phyloP scores from a whole-genome alignment of 2,329 filamentous ascomycete species.

The Saccharata proteae region DNA sequence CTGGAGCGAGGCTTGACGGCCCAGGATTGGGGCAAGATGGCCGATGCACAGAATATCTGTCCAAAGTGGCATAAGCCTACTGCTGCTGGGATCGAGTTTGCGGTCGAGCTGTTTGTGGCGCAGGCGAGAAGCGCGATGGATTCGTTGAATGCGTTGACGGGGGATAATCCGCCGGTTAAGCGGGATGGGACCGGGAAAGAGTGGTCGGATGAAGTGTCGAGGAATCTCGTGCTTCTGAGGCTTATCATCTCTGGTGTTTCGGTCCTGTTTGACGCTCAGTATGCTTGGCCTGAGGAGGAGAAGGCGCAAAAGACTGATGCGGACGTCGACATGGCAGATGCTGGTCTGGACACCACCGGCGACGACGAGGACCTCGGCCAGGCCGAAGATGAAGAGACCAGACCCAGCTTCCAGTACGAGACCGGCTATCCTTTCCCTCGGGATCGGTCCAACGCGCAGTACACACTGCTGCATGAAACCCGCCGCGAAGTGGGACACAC shows the following conservation, averaged over 20 bases:
- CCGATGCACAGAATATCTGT: conserved; percentile 61
- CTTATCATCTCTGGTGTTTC: conserved; percentile 87
- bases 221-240: conserved; percentile 76
- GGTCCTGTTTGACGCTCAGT: conserved; percentile 67
- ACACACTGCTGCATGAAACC: conserved; percentile 65
- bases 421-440: conserved; percentile 70
- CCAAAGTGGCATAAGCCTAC: conserved; percentile 87
- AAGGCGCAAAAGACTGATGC: conserved; percentile 31
- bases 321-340: conserved; percentile 28
- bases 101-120: conserved; percentile 74
- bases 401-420: conserved; percentile 77
- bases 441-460: conserved; percentile 44
- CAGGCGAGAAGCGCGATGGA: conserved; percentile 67
- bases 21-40: conserved; percentile 73
- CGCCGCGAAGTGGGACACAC: conserved; percentile 70
- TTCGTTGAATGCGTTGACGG: conserved; percentile 67
- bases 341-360: conserved; percentile 28
- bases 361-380: conserved; percentile 46
- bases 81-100: conserved; percentile 72
- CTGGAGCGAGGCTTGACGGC: conserved; percentile 60
- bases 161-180: conserved; percentile 68
- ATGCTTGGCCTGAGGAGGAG: conserved; percentile 34
- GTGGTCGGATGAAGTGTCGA: conserved; percentile 93
- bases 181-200: conserved; percentile 94
- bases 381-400: conserved; percentile 68